A percentile compares a stretch with the other conserved stretches of the same genome.
Conservation (phyloP, 2,329 filamentous ascomycete genomes). For the Hypoxylon sp. region DNA sequence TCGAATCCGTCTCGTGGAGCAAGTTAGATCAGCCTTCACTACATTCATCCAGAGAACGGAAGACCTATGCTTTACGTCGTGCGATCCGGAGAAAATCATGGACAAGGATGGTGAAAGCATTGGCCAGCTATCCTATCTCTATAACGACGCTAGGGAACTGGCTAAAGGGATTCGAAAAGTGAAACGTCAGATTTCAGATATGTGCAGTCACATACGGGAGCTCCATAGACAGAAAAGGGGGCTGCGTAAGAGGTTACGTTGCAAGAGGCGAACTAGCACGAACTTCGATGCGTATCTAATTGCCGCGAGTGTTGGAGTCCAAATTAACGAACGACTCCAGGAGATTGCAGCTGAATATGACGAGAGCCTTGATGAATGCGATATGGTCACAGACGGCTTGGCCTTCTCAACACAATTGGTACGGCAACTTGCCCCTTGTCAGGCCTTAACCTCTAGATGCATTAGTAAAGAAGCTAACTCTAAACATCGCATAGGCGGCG, state of each 20-base stretch:
- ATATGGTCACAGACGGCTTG: constrained; percentile 18
- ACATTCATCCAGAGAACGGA: constrained; percentile 4
- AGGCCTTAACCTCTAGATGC: neutral
- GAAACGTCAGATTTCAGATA: constrained; percentile 23
- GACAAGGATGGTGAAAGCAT: constrained; percentile 8
- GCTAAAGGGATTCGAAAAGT: constrained; percentile 21
- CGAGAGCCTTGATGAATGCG: constrained; percentile 30
- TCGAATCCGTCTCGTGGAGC: constrained; percentile 5
- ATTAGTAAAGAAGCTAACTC: neutral
- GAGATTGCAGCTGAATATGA: constrained; percentile 32
- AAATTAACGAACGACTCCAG: constrained; percentile 19
- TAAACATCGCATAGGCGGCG: constrained; percentile 12
- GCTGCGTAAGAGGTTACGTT: neutral
- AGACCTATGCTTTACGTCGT: neutral
- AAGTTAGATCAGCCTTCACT: neutral
- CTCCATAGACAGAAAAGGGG: constrained; percentile 6
- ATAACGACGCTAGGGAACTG: constrained; percentile 6
- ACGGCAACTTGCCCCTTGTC: neutral
- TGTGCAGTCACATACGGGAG: constrained; percentile 20
- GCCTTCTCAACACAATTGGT: constrained; percentile 25
- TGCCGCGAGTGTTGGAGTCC: neutral
- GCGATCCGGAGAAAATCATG: neutral
- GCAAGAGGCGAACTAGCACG: neutral
- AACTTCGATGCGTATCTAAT: neutral
- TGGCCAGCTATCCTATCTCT: constrained; percentile 12